Evolutionary conservation across 345 rosid species (phyloP), one percentile per base, ranked within the genome.

Genomic region (Rhizophora mangle): DNA sequence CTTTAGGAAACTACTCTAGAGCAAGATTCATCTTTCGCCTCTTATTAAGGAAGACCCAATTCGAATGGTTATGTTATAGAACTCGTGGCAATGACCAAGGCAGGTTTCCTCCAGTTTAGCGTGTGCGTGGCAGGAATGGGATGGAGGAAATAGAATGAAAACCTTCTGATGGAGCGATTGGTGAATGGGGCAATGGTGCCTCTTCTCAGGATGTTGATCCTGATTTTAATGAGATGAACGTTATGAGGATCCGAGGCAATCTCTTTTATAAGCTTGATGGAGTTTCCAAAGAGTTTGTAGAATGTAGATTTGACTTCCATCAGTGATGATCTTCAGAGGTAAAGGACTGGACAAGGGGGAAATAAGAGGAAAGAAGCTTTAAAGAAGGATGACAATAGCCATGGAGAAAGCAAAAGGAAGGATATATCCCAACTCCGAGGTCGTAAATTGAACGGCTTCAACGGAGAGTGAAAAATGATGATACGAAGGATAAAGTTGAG

Each of bases 251-350:
- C 31, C 88, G 86, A 2, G 92, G 96, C 30, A 81, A 83, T 77
- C 97, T 95, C 51, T 95, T 90, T 65, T 90, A 79, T 77, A 92
- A 95, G 75, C 86, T 90, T 5, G 99, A 95, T 53, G 76, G 78
- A 60, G 82, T 81, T 13, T 90, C 97, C 58, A 92, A 82, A 65
- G 96, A 95, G 81, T 92, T 84, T 5, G 89, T 92, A 69, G 97
- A 90, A 81, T 85, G 83, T 75, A 82, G 71, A 69, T 85, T 78
- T 59, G 92, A 95, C 31, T 95, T 88, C 70, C 96, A 86, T 70
- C 73, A 88, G 83, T 89, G 69, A 85, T 86, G 85, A 60, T 76
- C 78, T 18, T 61, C 77, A 10, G 86, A 76, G 77, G 67, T 37
- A 24, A 83, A 72, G 63, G 79, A 73, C 58, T 36, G 84, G 76